A percentile compares a stretch with the other conserved stretches of the same genome.
phyloP scores from a whole-genome alignment of 1,139 yeast genomes.

The Scheffersomyces parashehatae region DNA sequence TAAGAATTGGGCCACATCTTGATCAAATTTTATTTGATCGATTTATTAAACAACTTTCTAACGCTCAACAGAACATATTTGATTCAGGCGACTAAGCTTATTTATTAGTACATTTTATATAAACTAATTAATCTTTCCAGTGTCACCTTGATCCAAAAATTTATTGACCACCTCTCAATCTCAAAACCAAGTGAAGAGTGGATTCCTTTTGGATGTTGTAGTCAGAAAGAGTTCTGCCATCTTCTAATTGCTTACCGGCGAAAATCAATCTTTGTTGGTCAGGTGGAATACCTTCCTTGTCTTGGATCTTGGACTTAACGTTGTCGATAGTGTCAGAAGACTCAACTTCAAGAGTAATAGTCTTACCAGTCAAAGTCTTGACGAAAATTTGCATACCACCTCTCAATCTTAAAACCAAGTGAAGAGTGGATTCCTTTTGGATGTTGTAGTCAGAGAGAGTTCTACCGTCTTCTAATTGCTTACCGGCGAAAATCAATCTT shows the following conservation, averaged over 20 bases:
- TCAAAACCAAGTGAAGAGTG: conserved; percentile 80
- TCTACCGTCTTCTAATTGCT: conserved; percentile 93
- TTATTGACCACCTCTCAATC: conserved; percentile 79
- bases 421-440: conserved; percentile 90
- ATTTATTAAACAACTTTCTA: no score
- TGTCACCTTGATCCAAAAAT: no score
- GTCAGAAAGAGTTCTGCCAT: conserved; percentile 89
- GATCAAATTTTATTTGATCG: no score
- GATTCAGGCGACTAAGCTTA: no score
- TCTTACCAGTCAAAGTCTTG: conserved; percentile 84
- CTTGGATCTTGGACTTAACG: conserved; percentile 91
- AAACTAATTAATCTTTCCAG: no score
- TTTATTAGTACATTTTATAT: no score
- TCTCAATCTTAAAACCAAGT: conserved; percentile 87
- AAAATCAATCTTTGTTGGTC: conserved; percentile 93
- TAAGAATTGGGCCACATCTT: no score
- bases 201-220: conserved; percentile 96
- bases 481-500: conserved; percentile 91
- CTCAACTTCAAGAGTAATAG: conserved; percentile 92
- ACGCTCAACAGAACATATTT: no score
- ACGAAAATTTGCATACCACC: conserved; percentile 80
- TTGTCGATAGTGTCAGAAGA: conserved; percentile 93
- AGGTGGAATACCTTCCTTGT: conserved; percentile 94
- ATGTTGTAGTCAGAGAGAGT: conserved; percentile 92
- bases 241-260: conserved; percentile 94